Conservation (phyloP, 331 rosid genomes). For the Arachis monticola region DNA sequence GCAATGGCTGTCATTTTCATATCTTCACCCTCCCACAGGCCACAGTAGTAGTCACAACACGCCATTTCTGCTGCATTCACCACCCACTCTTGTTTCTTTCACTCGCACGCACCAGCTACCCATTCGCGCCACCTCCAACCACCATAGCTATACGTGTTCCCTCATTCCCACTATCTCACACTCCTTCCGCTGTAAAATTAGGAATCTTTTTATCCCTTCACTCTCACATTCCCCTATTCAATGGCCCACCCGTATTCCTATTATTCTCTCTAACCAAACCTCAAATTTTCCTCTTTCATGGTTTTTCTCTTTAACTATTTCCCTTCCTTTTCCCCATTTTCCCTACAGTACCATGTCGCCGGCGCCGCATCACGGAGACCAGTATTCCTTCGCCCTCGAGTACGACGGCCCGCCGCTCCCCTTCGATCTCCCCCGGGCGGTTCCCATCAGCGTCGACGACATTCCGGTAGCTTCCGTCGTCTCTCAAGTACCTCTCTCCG, state of each 20-base stretch:
- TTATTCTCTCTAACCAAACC: not conserved
- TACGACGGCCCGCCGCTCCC: constrained; percentile 84
- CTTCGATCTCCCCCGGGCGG: constrained; percentile 83
- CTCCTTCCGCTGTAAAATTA: constrained; percentile 16
- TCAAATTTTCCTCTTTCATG: constrained; percentile 39
- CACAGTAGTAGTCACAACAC: not conserved
- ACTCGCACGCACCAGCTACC: constrained; percentile 19
- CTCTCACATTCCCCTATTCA: constrained; percentile 29
- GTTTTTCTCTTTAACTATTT: constrained; percentile 12
- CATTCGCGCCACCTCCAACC: not conserved
- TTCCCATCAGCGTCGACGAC: constrained; percentile 79
- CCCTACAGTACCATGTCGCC: constrained; percentile 57
- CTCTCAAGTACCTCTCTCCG: constrained; percentile 63
- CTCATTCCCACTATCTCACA: constrained; percentile 1
- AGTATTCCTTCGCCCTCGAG: constrained; percentile 90
- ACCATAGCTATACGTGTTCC: not conserved
- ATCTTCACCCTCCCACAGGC: not conserved
- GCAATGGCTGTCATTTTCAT: constrained; percentile 42
- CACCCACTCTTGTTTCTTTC: constrained; percentile 4
- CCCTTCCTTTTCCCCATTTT: not conserved
- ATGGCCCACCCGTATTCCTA: not conserved
- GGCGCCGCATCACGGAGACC: constrained; percentile 46
- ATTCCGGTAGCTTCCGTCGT: constrained; percentile 97
- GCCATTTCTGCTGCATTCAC: not conserved
- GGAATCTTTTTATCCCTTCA: constrained; percentile 30